Evolutionary conservation across 257 asterid species (phyloP).

Genomic region (Buddleja alternifolia): DNA sequence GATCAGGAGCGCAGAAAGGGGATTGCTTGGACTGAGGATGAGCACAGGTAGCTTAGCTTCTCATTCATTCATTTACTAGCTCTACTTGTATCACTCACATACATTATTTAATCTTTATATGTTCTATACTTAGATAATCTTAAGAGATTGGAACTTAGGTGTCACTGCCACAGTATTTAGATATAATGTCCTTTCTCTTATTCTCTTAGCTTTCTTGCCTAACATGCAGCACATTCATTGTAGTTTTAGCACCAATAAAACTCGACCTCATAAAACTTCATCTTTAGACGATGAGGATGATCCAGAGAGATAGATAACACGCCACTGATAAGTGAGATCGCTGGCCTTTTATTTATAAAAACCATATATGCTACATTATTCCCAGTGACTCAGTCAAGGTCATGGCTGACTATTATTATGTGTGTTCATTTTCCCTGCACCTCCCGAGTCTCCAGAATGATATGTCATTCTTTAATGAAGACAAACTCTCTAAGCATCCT

Average conservation of each 20-base stretch:
- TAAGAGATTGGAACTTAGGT: too few relatives aligned
- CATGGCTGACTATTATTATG: too few relatives aligned
- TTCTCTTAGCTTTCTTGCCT: too few relatives aligned
- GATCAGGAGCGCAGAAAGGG: conserved; percentile 96
- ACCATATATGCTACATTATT: too few relatives aligned
- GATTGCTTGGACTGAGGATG: conserved; percentile 98
- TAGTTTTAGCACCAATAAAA: neutral
- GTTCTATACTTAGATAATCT: neutral
- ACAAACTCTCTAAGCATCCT: too few relatives aligned
- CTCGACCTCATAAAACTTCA: neutral
- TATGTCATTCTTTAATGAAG: too few relatives aligned
- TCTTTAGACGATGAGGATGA: neutral
- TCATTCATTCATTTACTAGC: conserved; percentile 15
- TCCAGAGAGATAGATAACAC: neutral
- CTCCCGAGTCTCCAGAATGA: too few relatives aligned
- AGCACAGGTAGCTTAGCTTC: conserved; percentile 68
- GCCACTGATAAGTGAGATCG: neutral
- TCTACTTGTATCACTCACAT: conserved; percentile 14
- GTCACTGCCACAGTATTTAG: too few relatives aligned
- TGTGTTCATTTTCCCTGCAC: too few relatives aligned
- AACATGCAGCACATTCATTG: neutral
- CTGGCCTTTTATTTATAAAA: too few relatives aligned
- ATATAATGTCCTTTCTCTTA: too few relatives aligned
- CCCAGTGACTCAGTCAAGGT: too few relatives aligned
- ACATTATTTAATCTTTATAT: neutral